Percentiles rank a stretch among this genome's conserved stretches.
Evolutionary conservation across 306 rosid species (phyloP).

Genomic region (Pterocarpus santalinus): DNA sequence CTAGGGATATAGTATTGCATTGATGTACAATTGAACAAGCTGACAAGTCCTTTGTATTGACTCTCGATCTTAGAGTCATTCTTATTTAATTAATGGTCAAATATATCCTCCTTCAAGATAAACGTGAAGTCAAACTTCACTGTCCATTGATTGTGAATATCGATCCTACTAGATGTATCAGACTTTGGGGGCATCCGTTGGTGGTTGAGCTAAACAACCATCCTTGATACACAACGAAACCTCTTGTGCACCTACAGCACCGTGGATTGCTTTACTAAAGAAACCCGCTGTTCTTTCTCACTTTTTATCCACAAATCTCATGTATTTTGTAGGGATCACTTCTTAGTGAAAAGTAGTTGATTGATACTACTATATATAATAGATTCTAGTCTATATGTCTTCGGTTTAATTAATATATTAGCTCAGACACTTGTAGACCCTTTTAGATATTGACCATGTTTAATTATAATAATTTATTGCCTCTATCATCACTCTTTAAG

Average conservation of each 20-base stretch:
- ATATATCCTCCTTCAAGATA: neutral
- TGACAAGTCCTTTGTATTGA: slow-evolving; percentile 5
- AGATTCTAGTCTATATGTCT: too few relatives aligned
- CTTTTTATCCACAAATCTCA: too few relatives aligned
- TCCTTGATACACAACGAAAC: too few relatives aligned
- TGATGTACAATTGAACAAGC: slow-evolving; percentile 10
- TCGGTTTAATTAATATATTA: neutral
- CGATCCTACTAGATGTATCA: slow-evolving; percentile 45
- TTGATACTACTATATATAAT: neutral
- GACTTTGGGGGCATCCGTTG: slow-evolving; percentile 31
- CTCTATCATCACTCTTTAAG: slow-evolving; percentile 18
- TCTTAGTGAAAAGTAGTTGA: slow-evolving; percentile 4
- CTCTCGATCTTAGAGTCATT: neutral
- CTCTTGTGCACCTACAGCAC: too few relatives aligned
- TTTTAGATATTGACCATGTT: neutral
- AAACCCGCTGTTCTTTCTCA: too few relatives aligned
- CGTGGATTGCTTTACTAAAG: too few relatives aligned
- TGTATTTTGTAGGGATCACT: too few relatives aligned
- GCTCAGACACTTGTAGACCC: neutral
- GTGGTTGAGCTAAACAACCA: slow-evolving; percentile 12
- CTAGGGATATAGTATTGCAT: neutral
- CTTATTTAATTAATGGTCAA: slow-evolving; percentile 27
- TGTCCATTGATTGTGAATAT: slow-evolving; percentile 5
- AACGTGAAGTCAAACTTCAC: slow-evolving; percentile 24
- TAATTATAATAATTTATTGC: neutral